phyloP scores from a whole-genome alignment of 2,329 filamentous ascomycete genomes.

The Iodosphaeria phyllophila region DNA sequence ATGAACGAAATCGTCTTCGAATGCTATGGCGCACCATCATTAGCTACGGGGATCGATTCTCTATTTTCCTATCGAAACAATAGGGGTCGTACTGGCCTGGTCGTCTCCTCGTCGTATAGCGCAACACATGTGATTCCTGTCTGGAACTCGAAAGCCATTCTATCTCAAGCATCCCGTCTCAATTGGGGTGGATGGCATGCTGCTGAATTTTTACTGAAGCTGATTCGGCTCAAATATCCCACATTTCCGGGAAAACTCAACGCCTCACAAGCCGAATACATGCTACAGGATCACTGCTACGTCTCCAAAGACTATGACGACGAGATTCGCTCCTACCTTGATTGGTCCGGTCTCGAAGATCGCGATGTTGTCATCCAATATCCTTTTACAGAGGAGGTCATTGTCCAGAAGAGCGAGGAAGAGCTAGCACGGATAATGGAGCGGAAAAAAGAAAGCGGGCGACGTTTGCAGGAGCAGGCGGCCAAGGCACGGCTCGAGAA shows the following conservation, averaged over 20 bases:
- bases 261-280: slow-evolving; percentile 68
- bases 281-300: slow-evolving; percentile 80
- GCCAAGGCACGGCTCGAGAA: slow-evolving; percentile 95
- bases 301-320: slow-evolving; percentile 66
- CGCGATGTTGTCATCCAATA: slow-evolving; percentile 81
- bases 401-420: slow-evolving; percentile 84
- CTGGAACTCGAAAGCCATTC: slow-evolving; percentile 64
- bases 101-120: slow-evolving; percentile 82
- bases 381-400: slow-evolving; percentile 78
- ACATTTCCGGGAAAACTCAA: slow-evolving; percentile 75
- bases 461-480: slow-evolving; percentile 83
- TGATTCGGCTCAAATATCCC: slow-evolving; percentile 82
- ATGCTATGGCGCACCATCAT: slow-evolving; percentile 76
- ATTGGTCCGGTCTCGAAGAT: slow-evolving; percentile 85
- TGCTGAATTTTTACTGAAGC: slow-evolving; percentile 78
- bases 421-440: slow-evolving; percentile 81
- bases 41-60: slow-evolving; percentile 90
- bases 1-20: slow-evolving; percentile 98
- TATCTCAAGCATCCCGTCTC: slow-evolving; percentile 69
- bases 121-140: slow-evolving; percentile 93
- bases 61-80: slow-evolving; percentile 94
- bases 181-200: slow-evolving; percentile 92
- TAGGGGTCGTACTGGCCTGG: slow-evolving; percentile 66
- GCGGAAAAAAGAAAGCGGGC: slow-evolving; percentile 83
- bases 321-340: slow-evolving; percentile 60